Percentiles rank a stretch among this genome's conserved stretches.
Evolutionary conservation across 2,329 filamentous ascomycete species (phyloP).

Genomic region (Microthyrium microscopicum): DNA sequence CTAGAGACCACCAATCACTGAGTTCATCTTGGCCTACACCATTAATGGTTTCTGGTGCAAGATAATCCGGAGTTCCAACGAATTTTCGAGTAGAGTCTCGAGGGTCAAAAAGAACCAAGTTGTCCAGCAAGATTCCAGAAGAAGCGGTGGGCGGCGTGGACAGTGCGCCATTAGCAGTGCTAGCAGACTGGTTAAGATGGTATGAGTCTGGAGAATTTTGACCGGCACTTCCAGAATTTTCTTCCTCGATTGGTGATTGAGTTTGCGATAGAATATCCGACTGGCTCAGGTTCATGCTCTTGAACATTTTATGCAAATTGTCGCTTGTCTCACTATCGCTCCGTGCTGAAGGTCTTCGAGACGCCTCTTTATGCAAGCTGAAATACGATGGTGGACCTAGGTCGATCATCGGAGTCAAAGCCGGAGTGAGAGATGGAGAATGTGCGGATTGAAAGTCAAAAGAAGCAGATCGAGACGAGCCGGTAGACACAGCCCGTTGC

Average conservation of each 20-base stretch:
- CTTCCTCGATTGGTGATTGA: conserved; percentile 57
- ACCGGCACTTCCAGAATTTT: conserved; percentile 44
- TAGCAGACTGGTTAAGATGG: conserved; percentile 43
- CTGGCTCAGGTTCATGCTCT: conserved; percentile 47
- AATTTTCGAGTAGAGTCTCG: conserved; percentile 86
- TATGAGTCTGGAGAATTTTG: conserved; percentile 64
- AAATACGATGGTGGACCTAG: conserved; percentile 89
- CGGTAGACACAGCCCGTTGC: conserved; percentile 65
- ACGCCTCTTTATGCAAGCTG: conserved; percentile 48
- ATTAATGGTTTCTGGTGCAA: conserved; percentile 91
- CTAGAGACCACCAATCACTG: conserved; percentile 99
- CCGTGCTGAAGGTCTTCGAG: conserved; percentile 55
- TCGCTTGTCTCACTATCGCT: conserved; percentile 92
- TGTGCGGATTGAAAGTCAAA: conserved; percentile 70
- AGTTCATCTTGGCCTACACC: conserved; percentile 92
- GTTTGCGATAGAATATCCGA: conserved; percentile 36
- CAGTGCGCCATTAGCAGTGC: conserved; percentile 35
- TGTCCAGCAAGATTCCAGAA: conserved; percentile 72
- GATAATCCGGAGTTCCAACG: conserved; percentile 91
- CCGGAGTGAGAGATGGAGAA: conserved; percentile 71
- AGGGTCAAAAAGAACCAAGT: conserved; percentile 86
- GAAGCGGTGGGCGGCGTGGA: conserved; percentile 43
- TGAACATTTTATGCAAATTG: conserved; percentile 65
- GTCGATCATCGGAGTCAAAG: conserved; percentile 66
- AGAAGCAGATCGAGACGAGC: conserved; percentile 83